Percentiles rank a stretch among this genome's conserved stretches.
phyloP scores from a whole-genome alignment of 1,284 basidiomycete genomes.

The Trichosporon coremiiforme region DNA sequence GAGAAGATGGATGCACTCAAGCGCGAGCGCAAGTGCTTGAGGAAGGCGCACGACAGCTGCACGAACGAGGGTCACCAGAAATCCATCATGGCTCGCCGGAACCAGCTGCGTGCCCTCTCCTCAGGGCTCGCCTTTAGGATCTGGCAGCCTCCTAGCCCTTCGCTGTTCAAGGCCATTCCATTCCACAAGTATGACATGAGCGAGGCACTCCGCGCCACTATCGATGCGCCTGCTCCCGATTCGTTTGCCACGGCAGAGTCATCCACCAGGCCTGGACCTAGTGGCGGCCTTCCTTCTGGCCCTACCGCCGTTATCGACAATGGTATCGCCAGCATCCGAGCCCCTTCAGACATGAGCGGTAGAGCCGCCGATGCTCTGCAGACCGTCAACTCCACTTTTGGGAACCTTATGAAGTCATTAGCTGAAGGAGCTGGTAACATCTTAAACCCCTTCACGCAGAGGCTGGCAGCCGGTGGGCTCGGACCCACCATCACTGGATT shows the following conservation, averaged over 20 bases:
- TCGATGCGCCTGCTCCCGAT: neutral
- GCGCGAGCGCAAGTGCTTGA: slow-evolving; percentile 16
- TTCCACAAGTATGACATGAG: slow-evolving; percentile 14
- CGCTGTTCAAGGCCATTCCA: slow-evolving; percentile 8
- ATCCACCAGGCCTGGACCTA: too few species aligned
- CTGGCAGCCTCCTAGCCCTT: slow-evolving; percentile 9
- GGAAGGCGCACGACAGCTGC: neutral
- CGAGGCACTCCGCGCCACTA: neutral
- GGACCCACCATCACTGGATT: neutral
- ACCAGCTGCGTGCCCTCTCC: neutral
- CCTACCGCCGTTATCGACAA: too few species aligned
- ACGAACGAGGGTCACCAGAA: neutral
- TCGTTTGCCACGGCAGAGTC: neutral
- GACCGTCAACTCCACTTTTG: neutral
- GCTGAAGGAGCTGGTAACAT: neutral
- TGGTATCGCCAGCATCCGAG: neutral
- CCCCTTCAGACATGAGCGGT: neutral
- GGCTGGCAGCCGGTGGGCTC: neutral
- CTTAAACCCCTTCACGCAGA: neutral
- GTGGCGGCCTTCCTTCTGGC: too few species aligned
- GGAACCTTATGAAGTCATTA: neutral
- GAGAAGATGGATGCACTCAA: slow-evolving; percentile 20
- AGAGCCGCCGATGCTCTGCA: neutral
- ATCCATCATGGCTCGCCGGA: neutral
- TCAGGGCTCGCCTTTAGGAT: neutral